phyloP scores from a whole-genome alignment of 306 rosid genomes.

The Coriaria nepalensis region DNA sequence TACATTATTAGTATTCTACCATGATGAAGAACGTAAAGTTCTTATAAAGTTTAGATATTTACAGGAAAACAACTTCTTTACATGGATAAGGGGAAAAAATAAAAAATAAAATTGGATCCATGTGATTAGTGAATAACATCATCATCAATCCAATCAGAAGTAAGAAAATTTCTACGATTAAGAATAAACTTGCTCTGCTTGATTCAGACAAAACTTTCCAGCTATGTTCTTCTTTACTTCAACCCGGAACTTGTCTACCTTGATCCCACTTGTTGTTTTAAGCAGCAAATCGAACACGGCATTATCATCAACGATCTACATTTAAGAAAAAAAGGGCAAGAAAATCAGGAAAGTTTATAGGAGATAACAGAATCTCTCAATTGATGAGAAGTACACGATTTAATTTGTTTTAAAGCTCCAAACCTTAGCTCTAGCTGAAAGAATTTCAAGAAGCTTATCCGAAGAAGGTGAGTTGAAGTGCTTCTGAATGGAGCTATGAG shows the following conservation, averaged over 20 bases:
- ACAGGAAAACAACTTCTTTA: too few relatives aligned
- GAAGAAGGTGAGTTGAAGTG: slow-evolving; percentile 22
- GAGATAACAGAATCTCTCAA: neutral
- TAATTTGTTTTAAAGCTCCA: too few relatives aligned
- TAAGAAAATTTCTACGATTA: neutral
- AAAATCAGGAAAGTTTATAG: neutral
- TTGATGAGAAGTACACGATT: neutral
- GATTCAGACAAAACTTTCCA: slow-evolving; percentile 18
- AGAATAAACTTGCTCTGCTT: slow-evolving; percentile 17
- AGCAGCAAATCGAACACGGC: slow-evolving; percentile 26
- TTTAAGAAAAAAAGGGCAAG: neutral
- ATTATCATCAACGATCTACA: slow-evolving; percentile 38
- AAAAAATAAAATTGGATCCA: too few relatives aligned
- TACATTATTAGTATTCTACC: too few relatives aligned
- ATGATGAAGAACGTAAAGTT: too few relatives aligned
- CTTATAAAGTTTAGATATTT: too few relatives aligned
- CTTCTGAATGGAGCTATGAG: slow-evolving; percentile 20
- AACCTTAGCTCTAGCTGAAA: slow-evolving; percentile 34
- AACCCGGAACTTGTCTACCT: slow-evolving; percentile 21
- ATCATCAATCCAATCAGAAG: slow-evolving; percentile 6
- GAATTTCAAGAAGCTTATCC: slow-evolving; percentile 25
- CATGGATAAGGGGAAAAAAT: too few relatives aligned
- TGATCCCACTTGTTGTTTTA: slow-evolving; percentile 25
- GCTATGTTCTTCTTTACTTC: slow-evolving; percentile 22
- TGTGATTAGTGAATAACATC: too few relatives aligned